phyloP scores from a whole-genome alignment of 148 eudicot genomes.

The Spergularia marina region DNA sequence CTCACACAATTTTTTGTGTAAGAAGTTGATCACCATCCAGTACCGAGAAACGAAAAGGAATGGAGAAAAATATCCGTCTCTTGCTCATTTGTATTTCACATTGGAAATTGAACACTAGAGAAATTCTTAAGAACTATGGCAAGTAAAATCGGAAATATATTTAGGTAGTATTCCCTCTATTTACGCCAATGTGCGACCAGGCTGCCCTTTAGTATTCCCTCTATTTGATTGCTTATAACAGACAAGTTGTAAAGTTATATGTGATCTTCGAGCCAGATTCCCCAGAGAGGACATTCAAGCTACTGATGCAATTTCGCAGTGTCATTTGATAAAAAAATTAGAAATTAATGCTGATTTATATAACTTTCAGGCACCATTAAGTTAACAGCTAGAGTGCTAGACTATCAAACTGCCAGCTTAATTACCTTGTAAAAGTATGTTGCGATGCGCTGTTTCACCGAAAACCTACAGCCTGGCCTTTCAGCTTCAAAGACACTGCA shows the following conservation, averaged over 20 bases:
- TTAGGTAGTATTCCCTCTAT: no score
- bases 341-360: background rate
- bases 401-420: background rate
- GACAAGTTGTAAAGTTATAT: background rate
- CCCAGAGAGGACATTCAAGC: background rate
- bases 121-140: no score
- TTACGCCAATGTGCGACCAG: no score
- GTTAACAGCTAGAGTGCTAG: background rate
- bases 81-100: background rate
- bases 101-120: no score
- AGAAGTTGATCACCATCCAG: background rate
- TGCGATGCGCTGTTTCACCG: constrained; percentile 50
- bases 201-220: no score
- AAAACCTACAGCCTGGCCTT: constrained; percentile 65
- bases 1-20: background rate
- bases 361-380: background rate
- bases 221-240: no score
- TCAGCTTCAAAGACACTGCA: constrained; percentile 74
- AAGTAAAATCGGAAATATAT: no score
- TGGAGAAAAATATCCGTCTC: background rate
- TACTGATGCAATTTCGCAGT: constrained; percentile 5
- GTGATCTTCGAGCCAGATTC: background rate
- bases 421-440: constrained; percentile 65
- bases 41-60: background rate
- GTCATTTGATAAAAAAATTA: background rate